Base-by-base conservation (phyloP, 2,329 filamentous ascomycete species). In the Hypocrella siamensis region DNA sequence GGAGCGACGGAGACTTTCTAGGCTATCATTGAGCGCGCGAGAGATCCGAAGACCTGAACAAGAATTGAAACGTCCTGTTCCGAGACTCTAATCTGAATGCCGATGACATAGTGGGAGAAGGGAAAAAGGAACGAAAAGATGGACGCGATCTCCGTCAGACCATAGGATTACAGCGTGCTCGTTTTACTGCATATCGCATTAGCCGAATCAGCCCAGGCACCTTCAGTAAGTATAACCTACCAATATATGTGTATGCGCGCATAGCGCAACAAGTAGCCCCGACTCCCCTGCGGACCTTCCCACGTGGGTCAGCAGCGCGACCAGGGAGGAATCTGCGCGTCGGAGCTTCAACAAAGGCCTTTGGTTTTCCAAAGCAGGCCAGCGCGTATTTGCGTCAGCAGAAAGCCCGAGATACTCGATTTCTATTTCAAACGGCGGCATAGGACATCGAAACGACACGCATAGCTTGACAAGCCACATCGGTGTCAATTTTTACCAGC, bases 71-170 rank as follows among this genome's bases (percentile, higher is more conserved):
- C 53, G 57, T 74, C 80, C 75, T 81, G 75, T 75, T 80, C 80
- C 86, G 88, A 92, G 90, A 98, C 90, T 98, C 90, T 96, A 96
- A 88, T 81, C 82, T 81, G 74, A 78, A 80, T 78, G 84, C 78
- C 75, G 53, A 66, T 72, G 74, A 83, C 76, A 83, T 82, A 88
- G 65, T 59, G 63, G 57, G 54, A 60, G 65, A 60, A 59, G 56
- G 54, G 54, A 49, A 54, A 49, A 49, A 50, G 38, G 36, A 38
- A 44, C n/a, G 15, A 14, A 26, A 26, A 26, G 3, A 3, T 6
- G n/a, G 25, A 7, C 7, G n/a, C 25, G n/a, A 7, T n/a, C n/a
- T n/a, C n/a, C n/a, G n/a, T n/a, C n/a, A n/a, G n/a, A n/a, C n/a
- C n/a, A n/a, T n/a, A n/a, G n/a, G n/a, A n/a, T n/a, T n/a, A n/a